phyloP scores from a whole-genome alignment of 164 flowering plant genomes.

The Tinospora cordifolia region DNA sequence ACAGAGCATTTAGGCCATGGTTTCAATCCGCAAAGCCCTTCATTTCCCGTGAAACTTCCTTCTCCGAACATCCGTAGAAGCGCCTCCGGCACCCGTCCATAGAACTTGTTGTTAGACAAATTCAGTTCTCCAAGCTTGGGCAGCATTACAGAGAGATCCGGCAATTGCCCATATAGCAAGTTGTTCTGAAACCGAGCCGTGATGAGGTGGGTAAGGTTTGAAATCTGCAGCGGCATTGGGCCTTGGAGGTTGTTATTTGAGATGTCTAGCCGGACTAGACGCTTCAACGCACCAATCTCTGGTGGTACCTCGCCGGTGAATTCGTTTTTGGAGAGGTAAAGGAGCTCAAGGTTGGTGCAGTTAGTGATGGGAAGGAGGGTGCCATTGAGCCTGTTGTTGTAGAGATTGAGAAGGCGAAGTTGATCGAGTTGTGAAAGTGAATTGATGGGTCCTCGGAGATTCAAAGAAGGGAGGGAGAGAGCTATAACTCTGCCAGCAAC shows the following conservation, averaged over 20 bases:
- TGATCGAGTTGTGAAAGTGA: slow-evolving; percentile 55
- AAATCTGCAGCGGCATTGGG: slow-evolving; percentile 34
- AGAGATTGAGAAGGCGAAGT: slow-evolving; percentile 82
- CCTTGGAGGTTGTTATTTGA: slow-evolving; percentile 81
- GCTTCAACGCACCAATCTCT: slow-evolving; percentile 36
- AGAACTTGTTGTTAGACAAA: slow-evolving; percentile 63
- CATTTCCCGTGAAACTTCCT: slow-evolving; percentile 59
- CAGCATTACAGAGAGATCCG: slow-evolving; percentile 29
- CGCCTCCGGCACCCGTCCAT: slow-evolving; percentile 44
- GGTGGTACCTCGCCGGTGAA: slow-evolving; percentile 69
- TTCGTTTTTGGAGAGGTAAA: slow-evolving; percentile 74
- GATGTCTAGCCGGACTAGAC: slow-evolving; percentile 58
- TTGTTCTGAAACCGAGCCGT: slow-evolving; percentile 69
- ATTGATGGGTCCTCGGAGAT: slow-evolving; percentile 67
- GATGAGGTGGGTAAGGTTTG: slow-evolving; percentile 38
- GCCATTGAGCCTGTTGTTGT: slow-evolving; percentile 73
- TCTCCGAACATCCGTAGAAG: slow-evolving; percentile 38
- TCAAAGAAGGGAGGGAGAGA: slow-evolving; percentile 55
- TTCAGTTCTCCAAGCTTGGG: slow-evolving; percentile 42
- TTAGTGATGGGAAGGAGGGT: slow-evolving; percentile 44
- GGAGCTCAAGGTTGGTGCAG: slow-evolving; percentile 56
- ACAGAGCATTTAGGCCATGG: slow-evolving; percentile 52
- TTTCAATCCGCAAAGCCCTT: slow-evolving; percentile 55
- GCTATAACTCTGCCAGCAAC: slow-evolving; percentile 41
- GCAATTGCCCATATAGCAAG: slow-evolving; percentile 54